Conservation (phyloP, 2,329 filamentous ascomycete genomes). For the Aureobasidium uvarum region DNA sequence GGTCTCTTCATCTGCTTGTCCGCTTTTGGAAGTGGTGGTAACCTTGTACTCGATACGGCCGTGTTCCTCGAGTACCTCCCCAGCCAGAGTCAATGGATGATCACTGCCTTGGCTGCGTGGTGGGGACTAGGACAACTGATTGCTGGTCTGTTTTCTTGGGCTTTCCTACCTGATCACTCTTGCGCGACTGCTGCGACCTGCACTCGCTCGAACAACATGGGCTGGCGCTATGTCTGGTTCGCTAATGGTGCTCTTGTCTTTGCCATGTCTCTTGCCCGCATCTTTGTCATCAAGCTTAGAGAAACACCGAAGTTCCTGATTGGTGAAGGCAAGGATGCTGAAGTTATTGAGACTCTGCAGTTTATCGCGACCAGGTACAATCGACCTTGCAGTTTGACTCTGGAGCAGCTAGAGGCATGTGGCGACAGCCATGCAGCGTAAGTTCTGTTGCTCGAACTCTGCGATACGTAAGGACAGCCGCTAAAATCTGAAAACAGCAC, state of each 20-base stretch:
- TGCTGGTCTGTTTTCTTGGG: conserved; percentile 56
- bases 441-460: neutral
- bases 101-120: conserved; percentile 62
- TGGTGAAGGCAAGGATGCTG: conserved; percentile 53
- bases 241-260: conserved; percentile 55
- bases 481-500: neutral
- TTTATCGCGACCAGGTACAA: conserved; percentile 55
- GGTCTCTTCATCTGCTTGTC: conserved; percentile 62
- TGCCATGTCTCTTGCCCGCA: conserved; percentile 52
- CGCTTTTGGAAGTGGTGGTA: conserved; percentile 64
- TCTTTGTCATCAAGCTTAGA: conserved; percentile 54
- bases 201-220: conserved; percentile 53
- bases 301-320: conserved; percentile 60
- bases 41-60: conserved; percentile 62
- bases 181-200: conserved; percentile 50
- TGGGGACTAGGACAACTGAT: conserved; percentile 55
- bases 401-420: conserved; percentile 51
- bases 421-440: conserved; percentile 38
- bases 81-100: conserved; percentile 60
- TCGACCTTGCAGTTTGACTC: conserved; percentile 52
- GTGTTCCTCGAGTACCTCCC: conserved; percentile 60
- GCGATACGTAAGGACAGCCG: neutral
- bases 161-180: conserved; percentile 52
- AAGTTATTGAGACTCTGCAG: conserved; percentile 52
- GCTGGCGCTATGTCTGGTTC: conserved; percentile 59